Base-by-base conservation (phyloP, 768 basidiomycete genomes). In the Boletellus sp. region DNA sequence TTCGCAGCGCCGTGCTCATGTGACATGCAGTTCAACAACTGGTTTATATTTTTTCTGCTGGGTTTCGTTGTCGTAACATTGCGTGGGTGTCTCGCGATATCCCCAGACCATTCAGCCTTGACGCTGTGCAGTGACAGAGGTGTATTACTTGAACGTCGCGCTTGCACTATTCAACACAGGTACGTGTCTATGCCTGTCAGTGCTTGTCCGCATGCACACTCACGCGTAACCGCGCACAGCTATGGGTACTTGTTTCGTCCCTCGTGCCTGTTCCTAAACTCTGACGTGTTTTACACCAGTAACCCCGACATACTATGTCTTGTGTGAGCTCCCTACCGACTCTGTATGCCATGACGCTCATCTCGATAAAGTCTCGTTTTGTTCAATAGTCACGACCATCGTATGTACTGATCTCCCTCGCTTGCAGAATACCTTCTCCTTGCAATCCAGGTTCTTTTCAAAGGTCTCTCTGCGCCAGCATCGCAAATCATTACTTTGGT, bases 91-190 rank as follows among this genome's bases (percentile, higher is more conserved):
- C 45, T 46, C 46, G 26, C 51, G 28, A 17, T 13, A 7, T 33
- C 16, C 6, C 37, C 6, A 16, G 32, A 36, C 1, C 8, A n/a
- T 42, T 6, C 35, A 24, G 17, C 16, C 28, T 47, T 65, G 43
- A 63, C 40, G 16, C 41, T 36, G 13, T 39, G 16, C 48, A 89
- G 86, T 93, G 49, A 84, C 85, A 50, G 95, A 97, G 67, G 90
- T 97, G 61, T 94, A 90, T 70, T 98, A 92, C 71, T 78, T 97
- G 52, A 97, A 96, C 70, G 85, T 94, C 52, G 96, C 96, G 16
- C 83, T 99, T 52, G 96, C 94, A 50, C 73, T 97, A 32, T 98
- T 94, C 77, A 95, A 96, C 70, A 90, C 89, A 47, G 87, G 86
- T 85, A 54, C 54, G 82, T 58, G 57, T 33, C 12, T 16, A 33